A percentile compares a stretch with the other conserved stretches of the same genome.
Conservation (phyloP, 75 land plant genomes). For the Chamaecyparis obtusa region DNA sequence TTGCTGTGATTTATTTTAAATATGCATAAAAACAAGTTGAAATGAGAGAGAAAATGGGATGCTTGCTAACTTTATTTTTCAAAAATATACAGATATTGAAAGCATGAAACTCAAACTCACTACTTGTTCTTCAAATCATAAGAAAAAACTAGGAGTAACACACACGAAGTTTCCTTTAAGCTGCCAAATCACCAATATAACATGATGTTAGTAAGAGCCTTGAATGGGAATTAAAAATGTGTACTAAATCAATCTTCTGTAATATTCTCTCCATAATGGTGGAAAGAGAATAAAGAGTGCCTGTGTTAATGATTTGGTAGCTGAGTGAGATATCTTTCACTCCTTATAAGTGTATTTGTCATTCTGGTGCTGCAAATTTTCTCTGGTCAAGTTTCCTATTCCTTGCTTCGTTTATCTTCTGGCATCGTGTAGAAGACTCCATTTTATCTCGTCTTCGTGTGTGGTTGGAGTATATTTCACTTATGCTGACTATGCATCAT, state of each 20-base stretch:
- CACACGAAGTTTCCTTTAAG: not conserved
- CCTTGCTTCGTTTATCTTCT: too few relatives aligned
- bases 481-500: too few relatives aligned
- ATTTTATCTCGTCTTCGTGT: too few relatives aligned
- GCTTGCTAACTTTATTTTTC: not conserved
- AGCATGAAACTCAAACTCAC: not conserved
- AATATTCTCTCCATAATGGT: not conserved
- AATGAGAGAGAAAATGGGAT: not conserved
- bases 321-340: too few relatives aligned
- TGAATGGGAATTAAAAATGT: not conserved
- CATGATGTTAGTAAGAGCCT: not conserved
- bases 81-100: not conserved
- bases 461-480: too few relatives aligned
- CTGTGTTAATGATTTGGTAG: too few relatives aligned
- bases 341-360: too few relatives aligned
- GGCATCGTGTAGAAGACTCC: too few relatives aligned
- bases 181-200: not conserved
- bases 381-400: too few relatives aligned
- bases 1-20: not conserved
- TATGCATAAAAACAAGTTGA: not conserved
- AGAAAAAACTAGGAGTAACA: too few relatives aligned
- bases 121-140: not conserved
- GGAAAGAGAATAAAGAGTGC: not conserved
- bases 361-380: too few relatives aligned
- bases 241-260: too few relatives aligned